Conservation (phyloP, 257 asterid species). For the Capsicum baccatum region DNA sequence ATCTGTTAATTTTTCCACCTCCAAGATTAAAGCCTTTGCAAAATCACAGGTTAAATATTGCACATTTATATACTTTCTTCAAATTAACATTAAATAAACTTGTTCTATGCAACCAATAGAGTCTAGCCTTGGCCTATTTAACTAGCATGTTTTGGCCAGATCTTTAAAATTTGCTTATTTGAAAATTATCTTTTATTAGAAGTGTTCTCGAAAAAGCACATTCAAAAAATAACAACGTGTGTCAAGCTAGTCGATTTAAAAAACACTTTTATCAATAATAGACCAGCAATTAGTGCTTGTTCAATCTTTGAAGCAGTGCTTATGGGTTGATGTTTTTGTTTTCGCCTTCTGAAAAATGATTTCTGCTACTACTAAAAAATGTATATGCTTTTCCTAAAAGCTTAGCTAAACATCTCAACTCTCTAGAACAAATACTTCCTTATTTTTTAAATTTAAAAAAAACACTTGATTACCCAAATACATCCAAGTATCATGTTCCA, state of each 20-base stretch:
- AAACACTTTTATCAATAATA: neutral
- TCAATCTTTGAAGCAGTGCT: neutral
- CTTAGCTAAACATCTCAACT: neutral
- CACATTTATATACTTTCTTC: too few species aligned
- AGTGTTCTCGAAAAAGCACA: neutral
- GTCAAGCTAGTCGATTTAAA: too few species aligned
- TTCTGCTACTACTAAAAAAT: neutral
- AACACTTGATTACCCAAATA: too few species aligned
- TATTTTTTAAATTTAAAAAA: too few species aligned
- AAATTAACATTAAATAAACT: neutral
- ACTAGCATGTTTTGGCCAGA: neutral
- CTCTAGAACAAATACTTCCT: neutral
- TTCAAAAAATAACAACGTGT: neutral
- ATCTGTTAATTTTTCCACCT: conserved; percentile 44
- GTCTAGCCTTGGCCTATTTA: neutral
- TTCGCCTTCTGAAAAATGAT: neutral
- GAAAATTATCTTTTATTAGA: neutral
- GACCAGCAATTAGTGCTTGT: neutral
- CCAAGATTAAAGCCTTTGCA: conserved; percentile 66
- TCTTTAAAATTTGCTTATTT: neutral
- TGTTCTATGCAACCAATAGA: neutral
- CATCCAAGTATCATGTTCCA: neutral
- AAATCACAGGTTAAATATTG: conserved; percentile 51
- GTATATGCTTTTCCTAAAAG: neutral
- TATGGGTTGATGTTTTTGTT: neutral